Evolutionary conservation across 1,284 basidiomycete genomes (phyloP), one percentile per base, ranked within the genome.

Genomic region (Pholiota adiposa): DNA sequence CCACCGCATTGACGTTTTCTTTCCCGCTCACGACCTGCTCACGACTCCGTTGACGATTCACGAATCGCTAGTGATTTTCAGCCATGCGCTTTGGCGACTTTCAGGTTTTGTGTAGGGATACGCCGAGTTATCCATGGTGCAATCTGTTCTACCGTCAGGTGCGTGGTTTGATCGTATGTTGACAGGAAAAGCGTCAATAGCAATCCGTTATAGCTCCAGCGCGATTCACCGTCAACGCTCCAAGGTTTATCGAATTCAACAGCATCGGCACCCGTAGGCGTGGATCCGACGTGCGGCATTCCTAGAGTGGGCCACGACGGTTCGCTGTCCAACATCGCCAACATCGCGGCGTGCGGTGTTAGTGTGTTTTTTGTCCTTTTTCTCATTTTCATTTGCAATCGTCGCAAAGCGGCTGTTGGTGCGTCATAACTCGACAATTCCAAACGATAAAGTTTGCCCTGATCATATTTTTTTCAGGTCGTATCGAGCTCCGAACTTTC

Each of bases 261-360:
- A 6, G 11, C 27, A 29, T 64, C 68, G 1, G 73, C 72, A 4
- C 72, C 72, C n/a, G 71, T 74, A 9, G 76, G 76, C 16, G 61
- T 77, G 36, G 75, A 77, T 63, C 75, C 75, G 1, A 60, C 41
- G 11, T 78, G 75, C 59, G 75, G 74, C 29, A 78, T 78, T 43
- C 68, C 67, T 1, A 69, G 79, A 58, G 72, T 80, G 14, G 79
- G 81, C 29, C 69, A 77, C 18, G 70, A 80, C 41, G 80, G 81
- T 38, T 85, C 84, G 2, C 70, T 90, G 6, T 87, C 85, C 53
- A 92, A 92, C 73, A 83, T 92, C 63, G 89, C 89, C 64, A 88
- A 93, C 72, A 86, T 90, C 70, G 76, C 90, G 64, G 81, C 80
- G 3, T 91, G 88, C 67, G 86, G 76, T 23, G 67, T 90, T 44